These are phyloP conservation scores for Coprinopsis sp. DNA, from an alignment of 768 basidiomycete genomes.

Conservation along the genomic window DNA sequence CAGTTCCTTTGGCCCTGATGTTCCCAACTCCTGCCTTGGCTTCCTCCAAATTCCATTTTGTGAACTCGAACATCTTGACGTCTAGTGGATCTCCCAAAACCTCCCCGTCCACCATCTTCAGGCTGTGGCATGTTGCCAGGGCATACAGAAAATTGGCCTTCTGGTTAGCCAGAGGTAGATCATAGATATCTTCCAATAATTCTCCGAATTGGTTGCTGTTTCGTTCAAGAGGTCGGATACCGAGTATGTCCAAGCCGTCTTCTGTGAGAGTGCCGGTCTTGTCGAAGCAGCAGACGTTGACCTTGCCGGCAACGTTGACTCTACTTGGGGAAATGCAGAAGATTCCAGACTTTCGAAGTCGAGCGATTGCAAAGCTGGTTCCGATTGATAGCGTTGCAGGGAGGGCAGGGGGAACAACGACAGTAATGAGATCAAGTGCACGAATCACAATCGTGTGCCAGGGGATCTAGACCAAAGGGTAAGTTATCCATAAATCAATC, in stretches of 20 bases:
- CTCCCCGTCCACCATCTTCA: conserved; percentile 84
- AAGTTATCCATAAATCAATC: no score
- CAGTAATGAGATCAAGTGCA: conserved; percentile 91
- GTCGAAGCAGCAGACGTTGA: conserved; percentile 98
- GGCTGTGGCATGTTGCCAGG: conserved; percentile 91
- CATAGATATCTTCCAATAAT: conserved; percentile 79
- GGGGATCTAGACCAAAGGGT: conserved; percentile 69
- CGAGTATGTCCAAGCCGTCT: conserved; percentile 95
- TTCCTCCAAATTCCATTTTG: conserved; percentile 94
- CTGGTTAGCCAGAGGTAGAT: conserved; percentile 66
- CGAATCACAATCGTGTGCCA: conserved; percentile 91
- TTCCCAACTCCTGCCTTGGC: conserved; percentile 70
- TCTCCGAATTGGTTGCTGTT: conserved; percentile 80
- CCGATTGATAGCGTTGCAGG: conserved; percentile 97
- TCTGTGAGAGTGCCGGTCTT: conserved; percentile 99
- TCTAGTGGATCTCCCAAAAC: conserved; percentile 95
- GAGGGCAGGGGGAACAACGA: conserved; percentile 95
- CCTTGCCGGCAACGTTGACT: conserved; percentile 92
- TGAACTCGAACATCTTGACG: conserved; percentile 97
- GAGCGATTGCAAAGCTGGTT: conserved; percentile 88
- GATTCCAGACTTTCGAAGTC: conserved; percentile 82
- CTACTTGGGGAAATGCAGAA: conserved; percentile 96
- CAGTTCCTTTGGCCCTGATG: conserved; percentile 59
- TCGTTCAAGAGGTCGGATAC: conserved; percentile 82
- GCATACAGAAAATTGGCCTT: conserved; percentile 89